A percentile compares a stretch with the other conserved stretches of the same genome.
Conservation (phyloP, 306 rosid species). For the Purshia tridentata region DNA sequence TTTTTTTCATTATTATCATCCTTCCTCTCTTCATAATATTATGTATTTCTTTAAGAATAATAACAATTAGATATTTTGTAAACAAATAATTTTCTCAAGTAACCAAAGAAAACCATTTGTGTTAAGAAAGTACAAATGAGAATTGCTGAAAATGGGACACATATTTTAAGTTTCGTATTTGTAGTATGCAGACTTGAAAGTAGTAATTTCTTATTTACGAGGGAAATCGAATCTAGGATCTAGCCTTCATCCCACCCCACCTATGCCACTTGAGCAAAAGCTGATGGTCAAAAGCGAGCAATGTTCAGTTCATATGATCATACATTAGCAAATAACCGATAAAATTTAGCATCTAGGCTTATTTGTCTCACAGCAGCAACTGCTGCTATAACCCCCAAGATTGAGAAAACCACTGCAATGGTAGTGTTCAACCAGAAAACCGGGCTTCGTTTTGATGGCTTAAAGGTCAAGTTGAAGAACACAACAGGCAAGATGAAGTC, state of each 20-base stretch:
- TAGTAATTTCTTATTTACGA: neutral
- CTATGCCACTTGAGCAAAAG: neutral
- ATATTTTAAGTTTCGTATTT: neutral
- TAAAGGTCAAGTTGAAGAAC: conserved; percentile 69
- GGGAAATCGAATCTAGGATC: neutral
- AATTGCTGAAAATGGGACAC: neutral
- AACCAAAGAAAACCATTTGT: neutral
- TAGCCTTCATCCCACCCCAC: neutral
- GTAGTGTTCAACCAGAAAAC: conserved; percentile 56
- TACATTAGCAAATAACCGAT: conserved; percentile 62
- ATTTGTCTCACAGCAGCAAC: conserved; percentile 74
- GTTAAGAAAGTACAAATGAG: neutral
- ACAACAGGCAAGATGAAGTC: conserved; percentile 70
- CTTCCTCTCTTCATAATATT: too few species aligned
- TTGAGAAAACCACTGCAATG: conserved; percentile 52
- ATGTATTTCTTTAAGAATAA: too few species aligned
- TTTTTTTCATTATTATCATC: too few species aligned
- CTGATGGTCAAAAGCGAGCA: neutral
- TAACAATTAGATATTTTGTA: too few species aligned
- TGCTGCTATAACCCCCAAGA: conserved; percentile 55
- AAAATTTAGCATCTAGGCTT: conserved; percentile 55
- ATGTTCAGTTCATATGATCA: conserved; percentile 10
- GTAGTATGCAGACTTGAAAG: neutral
- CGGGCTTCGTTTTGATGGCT: conserved; percentile 55
- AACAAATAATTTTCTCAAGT: too few species aligned